Percentiles rank a stretch among this genome's conserved stretches.
phyloP scores from a whole-genome alignment of 2,329 filamentous ascomycete genomes.

The Graphilbum sp. region DNA sequence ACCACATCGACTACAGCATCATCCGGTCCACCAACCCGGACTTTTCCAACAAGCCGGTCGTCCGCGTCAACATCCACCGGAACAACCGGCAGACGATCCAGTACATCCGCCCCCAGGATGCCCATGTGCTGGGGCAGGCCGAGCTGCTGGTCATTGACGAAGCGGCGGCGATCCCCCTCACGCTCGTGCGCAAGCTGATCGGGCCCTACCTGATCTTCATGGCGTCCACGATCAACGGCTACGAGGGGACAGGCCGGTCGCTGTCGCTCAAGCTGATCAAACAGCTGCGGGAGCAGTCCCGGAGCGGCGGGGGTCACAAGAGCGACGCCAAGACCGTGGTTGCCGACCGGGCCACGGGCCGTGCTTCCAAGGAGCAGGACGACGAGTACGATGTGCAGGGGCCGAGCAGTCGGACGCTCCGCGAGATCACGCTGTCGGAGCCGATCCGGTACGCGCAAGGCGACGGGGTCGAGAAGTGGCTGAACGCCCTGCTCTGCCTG shows the following conservation, averaged over 20 bases:
- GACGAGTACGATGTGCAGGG: slow-evolving; percentile 37
- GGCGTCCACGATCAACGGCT: slow-evolving; percentile 98
- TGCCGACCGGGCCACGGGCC: slow-evolving; percentile 68
- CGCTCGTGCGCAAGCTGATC: slow-evolving; percentile 83
- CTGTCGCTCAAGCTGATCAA: slow-evolving; percentile 94
- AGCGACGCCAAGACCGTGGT: slow-evolving; percentile 37
- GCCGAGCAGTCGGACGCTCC: slow-evolving; percentile 43
- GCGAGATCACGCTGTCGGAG: slow-evolving; percentile 84
- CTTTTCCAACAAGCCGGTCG: slow-evolving; percentile 89
- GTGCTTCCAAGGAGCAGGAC: slow-evolving; percentile 46
- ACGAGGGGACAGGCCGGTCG: slow-evolving; percentile 90
- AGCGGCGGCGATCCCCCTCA: slow-evolving; percentile 87
- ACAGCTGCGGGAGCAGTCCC: slow-evolving; percentile 84
- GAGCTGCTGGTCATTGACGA: slow-evolving; percentile 95
- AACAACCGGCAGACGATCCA: slow-evolving; percentile 96
- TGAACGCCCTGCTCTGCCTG: slow-evolving; percentile 84
- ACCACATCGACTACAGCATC: slow-evolving; percentile 94
- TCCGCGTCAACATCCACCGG: slow-evolving; percentile 87
- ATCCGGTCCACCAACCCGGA: slow-evolving; percentile 96
- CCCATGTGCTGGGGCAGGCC: slow-evolving; percentile 86
- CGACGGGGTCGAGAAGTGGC: slow-evolving; percentile 87
- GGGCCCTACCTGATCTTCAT: slow-evolving; percentile 97
- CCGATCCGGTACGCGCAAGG: slow-evolving; percentile 89
- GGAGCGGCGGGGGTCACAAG: slow-evolving; percentile 25
- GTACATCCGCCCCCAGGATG: slow-evolving; percentile 93